Base-by-base conservation (phyloP, 768 basidiomycete genomes). In the Xerocomellus chrysenteron region DNA sequence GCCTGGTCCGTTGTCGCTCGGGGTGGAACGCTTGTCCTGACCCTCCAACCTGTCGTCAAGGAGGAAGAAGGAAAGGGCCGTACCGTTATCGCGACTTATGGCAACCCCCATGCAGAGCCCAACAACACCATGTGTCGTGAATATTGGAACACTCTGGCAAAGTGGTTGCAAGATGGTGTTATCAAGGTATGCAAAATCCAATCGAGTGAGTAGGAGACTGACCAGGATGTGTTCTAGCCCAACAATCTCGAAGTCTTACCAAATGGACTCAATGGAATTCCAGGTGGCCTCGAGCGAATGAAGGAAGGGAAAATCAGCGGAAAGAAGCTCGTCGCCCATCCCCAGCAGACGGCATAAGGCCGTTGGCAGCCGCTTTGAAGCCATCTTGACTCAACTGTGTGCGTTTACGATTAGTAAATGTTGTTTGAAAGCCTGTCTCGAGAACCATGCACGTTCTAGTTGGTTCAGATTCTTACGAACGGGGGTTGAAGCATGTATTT, bases 201-300 rank as follows among this genome's bases (percentile, higher is more conserved):
- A 41, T 30, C 16, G 16, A 48, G 16, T 2, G 28, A 39, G 19
- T 21, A 1, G 16, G 40, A 17, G 11, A 58, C 39, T 58, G 32
- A 56, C n/a, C 50, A n/a, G 24, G 19, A 45, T 26, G 19, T 28
- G 3, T 41, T 47, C 39, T 43, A 76, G 78, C 78, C 80, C 0
- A 74, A 73, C 55, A 65, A 68, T n/a, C 57, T 73, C 5, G 75
- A 81, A 59, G 65, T 79, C n/a, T 63, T 82, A 12, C 71, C 74
- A 0, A 60, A 66, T 30, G 81, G 81, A 2, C 66, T 82, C 2
- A 54, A 62, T 9, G 79, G 73, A 10, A 70, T 81, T 10, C 40
- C 54, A 0, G 68, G 50, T 11, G 79, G 75, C 2, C 60, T 82
- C 30, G 66, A 74, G 44, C 65, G 64, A 56, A 42, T 81, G 62